These are phyloP conservation scores for Saxophila tyrrhenica DNA, from an alignment of 495 filamentous ascomycete genomes.

Conservation along the genomic window DNA sequence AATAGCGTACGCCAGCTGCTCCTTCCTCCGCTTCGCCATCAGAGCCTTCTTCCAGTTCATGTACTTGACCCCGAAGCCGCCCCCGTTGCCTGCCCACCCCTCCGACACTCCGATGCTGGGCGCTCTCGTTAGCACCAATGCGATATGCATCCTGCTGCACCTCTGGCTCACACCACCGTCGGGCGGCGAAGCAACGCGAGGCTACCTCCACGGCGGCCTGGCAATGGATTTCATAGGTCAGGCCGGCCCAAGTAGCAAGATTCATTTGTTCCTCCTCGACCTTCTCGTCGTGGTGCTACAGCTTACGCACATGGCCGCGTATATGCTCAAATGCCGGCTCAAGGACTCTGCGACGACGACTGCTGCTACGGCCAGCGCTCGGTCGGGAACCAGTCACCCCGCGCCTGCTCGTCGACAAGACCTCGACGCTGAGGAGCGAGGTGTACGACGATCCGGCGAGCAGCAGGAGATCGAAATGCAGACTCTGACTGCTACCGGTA, in stretches of 20 bases:
- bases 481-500: slow-evolving; percentile 10
- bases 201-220: slow-evolving; percentile 75
- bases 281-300: slow-evolving; percentile 54
- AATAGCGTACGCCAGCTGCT: slow-evolving; percentile 48
- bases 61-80: slow-evolving; percentile 69
- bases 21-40: slow-evolving; percentile 57
- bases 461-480: slow-evolving; percentile 42
- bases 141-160: slow-evolving; percentile 65
- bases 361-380: not conserved
- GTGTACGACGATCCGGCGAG: slow-evolving; percentile 43
- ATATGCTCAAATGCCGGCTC: slow-evolving; percentile 55
- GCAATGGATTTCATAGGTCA: slow-evolving; percentile 85
- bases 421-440: slow-evolving; percentile 73
- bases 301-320: slow-evolving; percentile 61
- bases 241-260: slow-evolving; percentile 56
- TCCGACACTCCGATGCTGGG: slow-evolving; percentile 53
- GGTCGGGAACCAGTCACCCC: slow-evolving; percentile 6
- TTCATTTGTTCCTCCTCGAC: slow-evolving; percentile 55
- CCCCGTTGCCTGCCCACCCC: slow-evolving; percentile 46
- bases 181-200: slow-evolving; percentile 63
- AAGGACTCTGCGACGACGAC: slow-evolving; percentile 23
- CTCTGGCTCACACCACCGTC: slow-evolving; percentile 46
- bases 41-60: slow-evolving; percentile 61
- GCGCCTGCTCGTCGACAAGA: slow-evolving; percentile 41
- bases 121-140: slow-evolving; percentile 57